phyloP scores from a whole-genome alignment of 83 land plant genomes.

The Larix sibirica region DNA sequence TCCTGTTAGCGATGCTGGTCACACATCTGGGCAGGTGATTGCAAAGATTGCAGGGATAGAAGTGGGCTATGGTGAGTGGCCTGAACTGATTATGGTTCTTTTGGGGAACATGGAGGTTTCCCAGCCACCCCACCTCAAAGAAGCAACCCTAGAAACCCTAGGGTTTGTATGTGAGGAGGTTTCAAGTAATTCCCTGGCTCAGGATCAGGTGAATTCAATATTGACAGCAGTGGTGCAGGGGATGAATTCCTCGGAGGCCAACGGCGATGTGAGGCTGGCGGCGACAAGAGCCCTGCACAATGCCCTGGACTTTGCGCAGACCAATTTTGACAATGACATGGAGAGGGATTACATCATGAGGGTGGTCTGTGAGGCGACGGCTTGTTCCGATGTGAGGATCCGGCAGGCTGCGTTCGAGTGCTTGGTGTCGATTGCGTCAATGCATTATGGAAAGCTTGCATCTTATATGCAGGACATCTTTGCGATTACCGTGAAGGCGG shows the following conservation, averaged over 20 bases:
- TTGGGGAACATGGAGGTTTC: slow-evolving; percentile 50
- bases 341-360: slow-evolving; percentile 94
- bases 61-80: slow-evolving; percentile 78
- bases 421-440: slow-evolving; percentile 79
- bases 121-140: slow-evolving; percentile 61
- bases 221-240: slow-evolving; percentile 91
- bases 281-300: slow-evolving; percentile 74
- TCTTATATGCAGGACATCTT: slow-evolving; percentile 79
- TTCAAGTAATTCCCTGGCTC: slow-evolving; percentile 71
- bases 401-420: slow-evolving; percentile 88
- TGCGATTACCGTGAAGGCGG: slow-evolving; percentile 73
- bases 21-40: slow-evolving; percentile 81
- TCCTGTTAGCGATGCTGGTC: slow-evolving; percentile 58
- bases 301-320: slow-evolving; percentile 86
- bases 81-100: slow-evolving; percentile 64
- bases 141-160: slow-evolving; percentile 83
- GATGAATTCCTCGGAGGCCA: slow-evolving; percentile 68
- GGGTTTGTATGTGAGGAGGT: slow-evolving; percentile 91
- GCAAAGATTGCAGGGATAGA: slow-evolving; percentile 88
- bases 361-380: slow-evolving; percentile 83
- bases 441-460: slow-evolving; percentile 77
- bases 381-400: slow-evolving; percentile 63
- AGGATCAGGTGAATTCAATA: slow-evolving; percentile 83
- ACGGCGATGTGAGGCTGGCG: slow-evolving; percentile 72
- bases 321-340: slow-evolving; percentile 80